phyloP scores from a whole-genome alignment of 2,329 filamentous ascomycete species.

The Aureobasidium lini region DNA sequence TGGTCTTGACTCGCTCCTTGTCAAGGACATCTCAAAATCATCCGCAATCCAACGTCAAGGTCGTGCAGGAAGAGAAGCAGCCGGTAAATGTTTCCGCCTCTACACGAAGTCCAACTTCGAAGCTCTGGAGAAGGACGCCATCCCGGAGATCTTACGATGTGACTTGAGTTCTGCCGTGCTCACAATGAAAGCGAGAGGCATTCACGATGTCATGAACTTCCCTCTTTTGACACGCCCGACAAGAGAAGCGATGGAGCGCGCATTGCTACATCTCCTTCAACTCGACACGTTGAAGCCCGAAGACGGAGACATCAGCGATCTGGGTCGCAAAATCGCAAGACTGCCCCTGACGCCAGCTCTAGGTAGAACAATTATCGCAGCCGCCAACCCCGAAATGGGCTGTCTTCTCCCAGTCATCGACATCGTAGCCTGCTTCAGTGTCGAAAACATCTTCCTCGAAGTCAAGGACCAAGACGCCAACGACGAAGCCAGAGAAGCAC shows the following conservation, averaged over 20 bases:
- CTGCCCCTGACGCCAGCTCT: slow-evolving; percentile 77
- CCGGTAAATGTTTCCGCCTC: slow-evolving; percentile 81
- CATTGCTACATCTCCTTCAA: slow-evolving; percentile 69
- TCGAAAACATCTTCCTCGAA: slow-evolving; percentile 57
- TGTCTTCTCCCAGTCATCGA: slow-evolving; percentile 81
- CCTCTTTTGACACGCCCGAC: slow-evolving; percentile 79
- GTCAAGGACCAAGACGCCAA: slow-evolving; percentile 53
- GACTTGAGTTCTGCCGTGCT: slow-evolving; percentile 80
- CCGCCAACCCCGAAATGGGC: slow-evolving; percentile 59
- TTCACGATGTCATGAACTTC: slow-evolving; percentile 73
- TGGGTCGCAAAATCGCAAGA: slow-evolving; percentile 69
- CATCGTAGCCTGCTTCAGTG: slow-evolving; percentile 61
- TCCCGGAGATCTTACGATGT: slow-evolving; percentile 83
- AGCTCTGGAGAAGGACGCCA: slow-evolving; percentile 61
- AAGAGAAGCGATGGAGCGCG: slow-evolving; percentile 69
- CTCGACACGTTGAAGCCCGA: slow-evolving; percentile 65
- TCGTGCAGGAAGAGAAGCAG: slow-evolving; percentile 84
- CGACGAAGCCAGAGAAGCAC: slow-evolving; percentile 49
- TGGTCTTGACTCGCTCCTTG: slow-evolving; percentile 82
- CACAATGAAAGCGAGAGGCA: slow-evolving; percentile 87
- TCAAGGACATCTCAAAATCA: slow-evolving; percentile 86
- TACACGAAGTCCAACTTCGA: slow-evolving; percentile 77
- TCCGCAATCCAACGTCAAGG: slow-evolving; percentile 87
- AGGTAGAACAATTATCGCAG: slow-evolving; percentile 74
- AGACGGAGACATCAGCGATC: slow-evolving; percentile 62